Percentiles rank a stretch among this genome's conserved stretches.
Conservation (phyloP, 2,329 filamentous ascomycete genomes). For the Aspergillus neotritici region DNA sequence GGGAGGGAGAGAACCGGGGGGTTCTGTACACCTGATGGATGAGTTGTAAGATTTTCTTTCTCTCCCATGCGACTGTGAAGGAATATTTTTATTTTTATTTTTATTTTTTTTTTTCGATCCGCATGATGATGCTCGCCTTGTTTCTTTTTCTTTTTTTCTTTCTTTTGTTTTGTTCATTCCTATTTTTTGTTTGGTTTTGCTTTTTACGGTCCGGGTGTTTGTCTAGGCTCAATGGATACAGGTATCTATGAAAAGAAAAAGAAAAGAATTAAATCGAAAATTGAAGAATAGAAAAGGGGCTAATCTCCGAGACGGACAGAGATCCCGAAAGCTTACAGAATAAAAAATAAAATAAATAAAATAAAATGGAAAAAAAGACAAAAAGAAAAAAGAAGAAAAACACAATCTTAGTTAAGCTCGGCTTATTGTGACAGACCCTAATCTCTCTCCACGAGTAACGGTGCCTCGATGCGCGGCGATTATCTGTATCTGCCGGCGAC, state of each 20-base stretch:
- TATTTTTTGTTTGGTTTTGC: background rate
- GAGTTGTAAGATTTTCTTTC: slow-evolving; percentile 12
- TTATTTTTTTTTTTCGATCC: background rate
- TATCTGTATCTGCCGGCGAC: too few species aligned
- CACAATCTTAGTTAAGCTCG: too few species aligned
- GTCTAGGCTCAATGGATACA: too few species aligned
- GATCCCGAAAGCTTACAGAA: too few species aligned
- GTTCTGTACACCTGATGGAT: slow-evolving; percentile 8
- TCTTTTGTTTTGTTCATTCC: background rate
- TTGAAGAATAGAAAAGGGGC: too few species aligned
- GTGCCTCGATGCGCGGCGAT: too few species aligned
- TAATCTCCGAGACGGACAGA: too few species aligned
- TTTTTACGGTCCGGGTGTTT: background rate
- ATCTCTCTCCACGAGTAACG: background rate
- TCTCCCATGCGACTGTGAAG: too few species aligned
- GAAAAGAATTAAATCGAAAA: too few species aligned
- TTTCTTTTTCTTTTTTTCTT: background rate
- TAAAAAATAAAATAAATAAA: background rate
- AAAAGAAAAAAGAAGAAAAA: background rate
- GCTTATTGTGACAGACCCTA: background rate
- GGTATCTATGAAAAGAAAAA: too few species aligned
- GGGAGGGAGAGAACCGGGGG: background rate
- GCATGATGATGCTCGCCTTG: slow-evolving; percentile 2
- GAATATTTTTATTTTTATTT: too few species aligned
- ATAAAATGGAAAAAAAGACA: background rate